These are phyloP conservation scores for Emmonsiellopsis sp. DNA, from an alignment of 2,329 filamentous ascomycete genomes.

Conservation along the genomic window DNA sequence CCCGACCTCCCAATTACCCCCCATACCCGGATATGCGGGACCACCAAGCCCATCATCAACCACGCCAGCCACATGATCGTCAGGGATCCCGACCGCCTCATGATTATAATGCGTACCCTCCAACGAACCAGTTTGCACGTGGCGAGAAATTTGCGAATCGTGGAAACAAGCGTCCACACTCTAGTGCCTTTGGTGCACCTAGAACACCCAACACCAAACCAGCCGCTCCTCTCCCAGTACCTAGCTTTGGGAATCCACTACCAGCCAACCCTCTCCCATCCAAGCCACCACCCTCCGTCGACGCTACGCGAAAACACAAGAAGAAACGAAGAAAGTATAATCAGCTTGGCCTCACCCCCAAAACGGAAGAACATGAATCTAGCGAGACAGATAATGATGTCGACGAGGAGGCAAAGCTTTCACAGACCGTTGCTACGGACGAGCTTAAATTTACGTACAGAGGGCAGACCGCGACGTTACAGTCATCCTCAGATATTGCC, in stretches of 20 bases:
- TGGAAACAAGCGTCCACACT: slow-evolving; percentile 29
- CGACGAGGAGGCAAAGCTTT: slow-evolving; percentile 36
- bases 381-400: slow-evolving; percentile 39
- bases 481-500: slow-evolving; percentile 57
- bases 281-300: slow-evolving; percentile 31
- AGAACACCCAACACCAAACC: slow-evolving; percentile 17
- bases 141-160: slow-evolving; percentile 15
- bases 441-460: slow-evolving; percentile 47
- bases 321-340: slow-evolving; percentile 36
- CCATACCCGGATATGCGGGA: slow-evolving; percentile 23
- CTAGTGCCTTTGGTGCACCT: slow-evolving; percentile 19
- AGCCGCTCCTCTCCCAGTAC: slow-evolving; percentile 35
- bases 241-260: slow-evolving; percentile 36
- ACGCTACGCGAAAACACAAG: slow-evolving; percentile 30
- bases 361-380: slow-evolving; percentile 36
- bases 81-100: slow-evolving; percentile 15
- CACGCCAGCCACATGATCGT: slow-evolving; percentile 1
- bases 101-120: slow-evolving; percentile 14
- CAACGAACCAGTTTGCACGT: slow-evolving; percentile 2
- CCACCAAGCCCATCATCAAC: slow-evolving; percentile 13
- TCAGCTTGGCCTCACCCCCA: slow-evolving; percentile 40
- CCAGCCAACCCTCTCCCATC: slow-evolving; percentile 34
- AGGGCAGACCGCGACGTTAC: slow-evolving; percentile 45
- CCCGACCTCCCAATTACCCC: slow-evolving; percentile 42
- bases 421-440: slow-evolving; percentile 15